Evolutionary conservation across 352 stramenopile species (phyloP), one percentile per base, ranked within the genome.

Genomic region (Pythium rishiriense): DNA sequence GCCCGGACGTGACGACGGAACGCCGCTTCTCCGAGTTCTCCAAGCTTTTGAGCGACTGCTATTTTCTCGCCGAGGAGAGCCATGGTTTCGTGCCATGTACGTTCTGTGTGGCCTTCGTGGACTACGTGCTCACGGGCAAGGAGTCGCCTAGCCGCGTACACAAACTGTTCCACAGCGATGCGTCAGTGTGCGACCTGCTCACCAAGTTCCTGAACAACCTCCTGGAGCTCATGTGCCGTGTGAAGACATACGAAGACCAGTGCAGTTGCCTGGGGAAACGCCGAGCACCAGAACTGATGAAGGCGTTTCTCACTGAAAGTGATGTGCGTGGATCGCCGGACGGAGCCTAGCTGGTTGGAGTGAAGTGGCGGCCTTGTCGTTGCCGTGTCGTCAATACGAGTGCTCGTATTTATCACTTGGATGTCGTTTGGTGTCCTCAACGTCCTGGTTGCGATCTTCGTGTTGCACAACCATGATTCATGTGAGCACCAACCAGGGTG

Each of bases 11-110:
- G 35, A 69, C 72, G 5, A 66, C 84, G 17, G 68, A 86, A 54
- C 73, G 72, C 8, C 72, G 71, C 28, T 88, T 80, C 58, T 83
- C 75, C 26, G 79, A 88, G 35, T 90, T 90, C 42, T 52, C 50
- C n/a, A 74, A 72, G 45, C 61, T 90, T 33, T 69, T 81, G 4
- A 62, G 65, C 10, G 26, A 64, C 46, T 48, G 33, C 17, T 69
- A 64, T 28, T 26, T 64, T 14, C 33, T 58, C n/a, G 45, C 62
- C 19, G 46, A 55, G 19, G 25, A n/a, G 7, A 31, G 54, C n/a
- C 62, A 69, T 21, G 46, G 54, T 1, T 62, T 60, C 22, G 24
- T 45, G 15, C 62, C 62, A 6, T 69, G 62, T 22, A 19, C 25
- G 15, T 69, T 56, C n/a, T 69, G 62, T 50, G 31, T 39, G 29